These are phyloP conservation scores for Stephanodiscus minutulus DNA, from an alignment of 108 stramenopile species.

Conservation along the genomic window DNA sequence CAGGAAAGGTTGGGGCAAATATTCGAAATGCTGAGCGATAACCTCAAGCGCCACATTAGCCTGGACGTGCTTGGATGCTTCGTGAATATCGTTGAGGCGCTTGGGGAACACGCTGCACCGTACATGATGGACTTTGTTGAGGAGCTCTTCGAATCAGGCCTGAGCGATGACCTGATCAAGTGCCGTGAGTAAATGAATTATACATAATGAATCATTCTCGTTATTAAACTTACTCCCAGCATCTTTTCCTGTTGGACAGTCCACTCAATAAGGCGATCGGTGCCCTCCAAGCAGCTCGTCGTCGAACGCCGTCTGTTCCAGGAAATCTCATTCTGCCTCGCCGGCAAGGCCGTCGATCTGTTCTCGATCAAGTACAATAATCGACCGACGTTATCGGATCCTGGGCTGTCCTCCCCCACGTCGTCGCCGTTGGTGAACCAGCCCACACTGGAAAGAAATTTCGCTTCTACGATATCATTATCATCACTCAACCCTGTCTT, in stretches of 20 bases:
- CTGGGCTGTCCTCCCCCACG: conserved; percentile 3
- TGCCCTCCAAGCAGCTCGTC: conserved; percentile 67
- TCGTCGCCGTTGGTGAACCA: conserved; percentile 5
- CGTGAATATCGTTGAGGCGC: conserved; percentile 89
- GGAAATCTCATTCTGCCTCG: conserved; percentile 81
- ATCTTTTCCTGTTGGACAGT: no score
- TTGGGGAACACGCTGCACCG: conserved; percentile 73
- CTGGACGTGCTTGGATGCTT: conserved; percentile 66
- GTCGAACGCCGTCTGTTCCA: conserved; percentile 89
- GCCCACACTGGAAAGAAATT: conserved; percentile 21
- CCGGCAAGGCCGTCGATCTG: conserved; percentile 53
- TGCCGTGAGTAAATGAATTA: no score
- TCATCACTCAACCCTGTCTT: conserved; percentile 32
- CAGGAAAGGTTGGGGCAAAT: conserved; percentile 69
- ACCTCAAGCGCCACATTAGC: conserved; percentile 35
- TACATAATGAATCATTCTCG: no score
- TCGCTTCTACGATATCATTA: conserved; percentile 32
- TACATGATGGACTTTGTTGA: conserved; percentile 80
- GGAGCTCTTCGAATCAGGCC: conserved; percentile 88
- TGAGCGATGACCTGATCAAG: conserved; percentile 86
- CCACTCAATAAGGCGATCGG: conserved; percentile 69
- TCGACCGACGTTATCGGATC: conserved; percentile 25
- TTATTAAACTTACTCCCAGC: no score
- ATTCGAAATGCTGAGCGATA: conserved; percentile 66
- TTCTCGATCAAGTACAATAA: conserved; percentile 28